Evolutionary conservation across 164 flowering plant genomes (phyloP).

Genomic region (Macadamia tetraphylla): DNA sequence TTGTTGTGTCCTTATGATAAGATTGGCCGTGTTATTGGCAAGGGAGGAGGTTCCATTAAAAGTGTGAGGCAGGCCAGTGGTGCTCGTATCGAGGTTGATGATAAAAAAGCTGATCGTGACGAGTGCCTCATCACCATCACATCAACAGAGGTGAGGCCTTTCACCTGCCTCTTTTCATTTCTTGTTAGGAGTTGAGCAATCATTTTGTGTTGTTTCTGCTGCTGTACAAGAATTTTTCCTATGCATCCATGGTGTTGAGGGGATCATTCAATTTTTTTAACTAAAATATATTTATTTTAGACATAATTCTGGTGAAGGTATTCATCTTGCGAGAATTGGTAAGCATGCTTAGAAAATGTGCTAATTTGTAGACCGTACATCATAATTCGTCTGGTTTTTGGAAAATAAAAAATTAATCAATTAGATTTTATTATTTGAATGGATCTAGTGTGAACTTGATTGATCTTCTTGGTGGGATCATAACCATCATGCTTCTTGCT

Average conservation of each 20-base stretch:
- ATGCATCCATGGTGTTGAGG: not conserved
- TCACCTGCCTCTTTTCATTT: not conserved
- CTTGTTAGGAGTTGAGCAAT: not conserved
- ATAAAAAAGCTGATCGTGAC: conserved; percentile 50
- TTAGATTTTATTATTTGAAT: too few relatives aligned
- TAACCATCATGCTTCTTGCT: too few relatives aligned
- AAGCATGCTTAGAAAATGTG: too few relatives aligned
- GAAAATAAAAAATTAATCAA: too few relatives aligned
- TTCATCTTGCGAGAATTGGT: too few relatives aligned
- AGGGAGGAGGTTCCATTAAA: conserved; percentile 79
- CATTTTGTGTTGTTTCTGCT: not conserved
- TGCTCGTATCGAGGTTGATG: conserved; percentile 88
- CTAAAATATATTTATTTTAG: too few relatives aligned
- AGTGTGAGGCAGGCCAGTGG: conserved; percentile 85
- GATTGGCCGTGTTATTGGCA: conserved; percentile 98
- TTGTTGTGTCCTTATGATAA: conserved; percentile 73
- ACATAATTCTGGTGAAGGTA: too few relatives aligned
- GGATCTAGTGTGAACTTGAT: too few relatives aligned
- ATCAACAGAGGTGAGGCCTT: conserved; percentile 61
- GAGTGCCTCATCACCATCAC: conserved; percentile 71
- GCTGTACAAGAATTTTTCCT: not conserved
- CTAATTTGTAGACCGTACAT: too few relatives aligned
- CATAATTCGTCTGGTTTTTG: too few relatives aligned
- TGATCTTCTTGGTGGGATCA: not conserved
- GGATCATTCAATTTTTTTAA: too few relatives aligned